Percentiles rank a stretch among this genome's conserved stretches.
These are phyloP conservation scores for Diplodia sapinea DNA, from an alignment of 2,329 filamentous ascomycete species.

Conservation along the genomic window DNA sequence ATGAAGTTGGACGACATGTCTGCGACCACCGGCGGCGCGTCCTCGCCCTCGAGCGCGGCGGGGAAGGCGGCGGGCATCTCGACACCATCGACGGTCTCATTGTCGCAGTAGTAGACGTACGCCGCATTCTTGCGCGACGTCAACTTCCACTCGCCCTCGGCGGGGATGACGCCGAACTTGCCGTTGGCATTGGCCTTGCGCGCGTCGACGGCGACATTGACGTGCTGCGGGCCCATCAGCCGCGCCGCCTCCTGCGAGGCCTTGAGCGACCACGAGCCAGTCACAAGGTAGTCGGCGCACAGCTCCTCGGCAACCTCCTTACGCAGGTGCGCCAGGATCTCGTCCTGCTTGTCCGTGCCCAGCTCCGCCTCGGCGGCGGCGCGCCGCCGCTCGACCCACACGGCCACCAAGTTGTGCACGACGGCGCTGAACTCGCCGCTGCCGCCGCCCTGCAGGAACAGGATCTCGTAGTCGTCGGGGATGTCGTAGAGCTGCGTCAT, in stretches of 20 bases:
- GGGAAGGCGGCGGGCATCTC: conserved; percentile 78
- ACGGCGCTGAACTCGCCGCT: conserved; percentile 84
- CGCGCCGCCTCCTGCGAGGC: conserved; percentile 82
- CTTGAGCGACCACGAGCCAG: conserved; percentile 89
- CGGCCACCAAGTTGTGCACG: conserved; percentile 80
- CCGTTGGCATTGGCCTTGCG: conserved; percentile 67
- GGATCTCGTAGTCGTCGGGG: conserved; percentile 82
- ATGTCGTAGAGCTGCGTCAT: conserved; percentile 78
- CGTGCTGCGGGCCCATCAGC: conserved; percentile 75
- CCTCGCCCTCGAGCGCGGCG: conserved; percentile 66
- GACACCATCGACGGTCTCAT: conserved; percentile 92
- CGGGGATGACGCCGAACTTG: conserved; percentile 85
- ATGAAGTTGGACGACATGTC: conserved; percentile 97
- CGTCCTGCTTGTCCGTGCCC: conserved; percentile 49
- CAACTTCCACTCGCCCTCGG: conserved; percentile 76
- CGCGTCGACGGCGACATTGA: conserved; percentile 79
- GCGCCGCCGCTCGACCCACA: conserved; percentile 77
- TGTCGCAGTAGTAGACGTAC: conserved; percentile 89
- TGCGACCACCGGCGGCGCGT: conserved; percentile 75
- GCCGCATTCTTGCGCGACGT: conserved; percentile 66
- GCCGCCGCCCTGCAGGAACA: conserved; percentile 88
- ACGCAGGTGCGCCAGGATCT: conserved; percentile 65
- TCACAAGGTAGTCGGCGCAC: conserved; percentile 87
- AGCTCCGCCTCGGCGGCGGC: conserved; percentile 64
- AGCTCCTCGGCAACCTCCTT: conserved; percentile 72